These are phyloP conservation scores for Neurospora sp. DNA, from an alignment of 2,329 filamentous ascomycete genomes.

Conservation along the genomic window DNA sequence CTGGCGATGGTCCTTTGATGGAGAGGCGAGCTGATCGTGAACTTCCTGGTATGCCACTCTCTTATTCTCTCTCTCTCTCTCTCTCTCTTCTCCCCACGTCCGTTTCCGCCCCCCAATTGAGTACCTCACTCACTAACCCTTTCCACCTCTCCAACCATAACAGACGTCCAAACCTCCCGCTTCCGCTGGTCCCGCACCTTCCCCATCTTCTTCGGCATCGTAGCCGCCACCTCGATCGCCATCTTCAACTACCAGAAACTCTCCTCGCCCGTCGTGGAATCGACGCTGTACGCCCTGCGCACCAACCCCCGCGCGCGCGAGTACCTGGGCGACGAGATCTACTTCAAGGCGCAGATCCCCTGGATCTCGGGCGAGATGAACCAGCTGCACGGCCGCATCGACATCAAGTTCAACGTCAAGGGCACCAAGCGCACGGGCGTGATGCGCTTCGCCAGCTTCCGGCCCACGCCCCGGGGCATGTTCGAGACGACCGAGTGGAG, in stretches of 20 bases:
- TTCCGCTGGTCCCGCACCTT: constrained; percentile 63
- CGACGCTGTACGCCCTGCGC: constrained; percentile 83
- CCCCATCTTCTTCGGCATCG: constrained; percentile 67
- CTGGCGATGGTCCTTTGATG: constrained; percentile 54
- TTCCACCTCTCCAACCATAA: neutral
- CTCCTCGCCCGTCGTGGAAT: constrained; percentile 75
- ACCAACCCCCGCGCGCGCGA: constrained; percentile 66
- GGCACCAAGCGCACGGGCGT: constrained; percentile 60
- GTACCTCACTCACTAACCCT: neutral
- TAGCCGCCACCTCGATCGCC: constrained; percentile 62
- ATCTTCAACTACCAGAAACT: constrained; percentile 99
- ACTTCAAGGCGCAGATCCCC: constrained; percentile 67
- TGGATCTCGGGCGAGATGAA: constrained; percentile 86
- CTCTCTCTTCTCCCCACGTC: too few relatives aligned
- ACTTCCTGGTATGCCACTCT: constrained; percentile 42
- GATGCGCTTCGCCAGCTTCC: constrained; percentile 72
- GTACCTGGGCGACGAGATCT: constrained; percentile 76
- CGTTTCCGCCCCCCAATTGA: neutral
- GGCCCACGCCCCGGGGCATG: constrained; percentile 48
- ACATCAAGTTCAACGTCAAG: constrained; percentile 80
- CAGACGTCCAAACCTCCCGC: constrained; percentile 32
- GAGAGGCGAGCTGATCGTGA: constrained; percentile 55
- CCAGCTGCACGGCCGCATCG: constrained; percentile 81
- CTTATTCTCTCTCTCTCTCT: too few relatives aligned
- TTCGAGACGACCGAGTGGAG: constrained; percentile 92